Evolutionary conservation across 2,329 filamentous ascomycete genomes (phyloP).

Genomic region (Chrysoporthe deuterocubensis): DNA sequence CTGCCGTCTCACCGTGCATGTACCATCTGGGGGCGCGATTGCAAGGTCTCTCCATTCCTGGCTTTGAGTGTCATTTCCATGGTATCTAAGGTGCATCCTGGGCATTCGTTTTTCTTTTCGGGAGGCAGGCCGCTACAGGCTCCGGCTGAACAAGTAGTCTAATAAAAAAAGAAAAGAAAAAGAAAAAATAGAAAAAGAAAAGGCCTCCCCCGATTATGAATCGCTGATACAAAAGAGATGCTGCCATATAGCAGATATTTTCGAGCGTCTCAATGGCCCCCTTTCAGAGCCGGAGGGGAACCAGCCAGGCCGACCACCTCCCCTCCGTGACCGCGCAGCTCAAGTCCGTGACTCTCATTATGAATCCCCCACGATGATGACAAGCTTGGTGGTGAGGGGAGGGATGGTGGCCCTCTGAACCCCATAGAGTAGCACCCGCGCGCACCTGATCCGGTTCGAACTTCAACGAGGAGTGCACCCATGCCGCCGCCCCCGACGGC

Average conservation of each 20-base stretch:
- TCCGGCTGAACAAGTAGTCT: neutral
- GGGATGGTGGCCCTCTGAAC: neutral
- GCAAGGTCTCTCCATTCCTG: neutral
- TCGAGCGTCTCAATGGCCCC: neutral
- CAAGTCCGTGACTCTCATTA: neutral
- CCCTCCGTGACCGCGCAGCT: neutral
- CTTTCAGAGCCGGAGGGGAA: neutral
- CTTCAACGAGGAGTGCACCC: too few species aligned
- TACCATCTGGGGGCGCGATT: too few species aligned
- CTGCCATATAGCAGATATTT: neutral
- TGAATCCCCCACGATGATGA: too few species aligned
- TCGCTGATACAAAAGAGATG: conserved; percentile 7
- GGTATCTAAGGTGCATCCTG: neutral
- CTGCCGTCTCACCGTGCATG: too few species aligned
- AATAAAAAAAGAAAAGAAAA: neutral
- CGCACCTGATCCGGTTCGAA: neutral
- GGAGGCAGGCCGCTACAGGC: neutral
- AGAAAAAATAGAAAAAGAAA: too few species aligned
- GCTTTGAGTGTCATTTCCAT: neutral
- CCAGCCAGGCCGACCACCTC: neutral
- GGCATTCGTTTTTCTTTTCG: neutral
- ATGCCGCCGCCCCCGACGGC: too few species aligned
- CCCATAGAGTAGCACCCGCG: neutral
- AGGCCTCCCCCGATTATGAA: neutral
- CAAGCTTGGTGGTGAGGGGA: neutral